phyloP scores from a whole-genome alignment of 306 rosid species.

The Ochetophila trinervis region DNA sequence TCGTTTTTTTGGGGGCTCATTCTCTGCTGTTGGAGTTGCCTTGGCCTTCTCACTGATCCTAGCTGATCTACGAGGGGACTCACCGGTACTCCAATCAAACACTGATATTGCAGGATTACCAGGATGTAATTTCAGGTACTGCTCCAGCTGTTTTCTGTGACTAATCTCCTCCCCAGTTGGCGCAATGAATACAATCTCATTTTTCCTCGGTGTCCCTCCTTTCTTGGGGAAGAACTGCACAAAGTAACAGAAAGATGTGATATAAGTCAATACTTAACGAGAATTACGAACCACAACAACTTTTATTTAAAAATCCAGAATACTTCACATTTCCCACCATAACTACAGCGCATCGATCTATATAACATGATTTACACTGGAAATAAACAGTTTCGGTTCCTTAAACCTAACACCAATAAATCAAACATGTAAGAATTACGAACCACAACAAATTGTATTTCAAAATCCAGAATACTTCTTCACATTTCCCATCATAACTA shows the following conservation, averaged over 20 bases:
- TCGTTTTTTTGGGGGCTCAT: constrained; percentile 64
- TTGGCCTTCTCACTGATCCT: constrained; percentile 85
- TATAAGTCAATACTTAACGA: constrained; percentile 6
- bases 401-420: not conserved
- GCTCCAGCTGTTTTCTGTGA: constrained; percentile 66
- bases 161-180: constrained; percentile 86
- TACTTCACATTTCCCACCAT: not conserved
- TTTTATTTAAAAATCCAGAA: not conserved
- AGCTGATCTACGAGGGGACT: constrained; percentile 83
- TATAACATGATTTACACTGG: not conserved
- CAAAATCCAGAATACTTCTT: not conserved
- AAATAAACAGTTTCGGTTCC: not conserved
- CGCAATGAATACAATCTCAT: constrained; percentile 65
- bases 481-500: not conserved
- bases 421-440: no score
- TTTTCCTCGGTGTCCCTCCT: constrained; percentile 71
- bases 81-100: constrained; percentile 92
- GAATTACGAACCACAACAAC: constrained; percentile 4
- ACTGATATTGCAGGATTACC: constrained; percentile 68
- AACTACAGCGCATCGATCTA: not conserved
- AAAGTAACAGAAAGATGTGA: constrained; percentile 5
- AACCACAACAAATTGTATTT: no score
- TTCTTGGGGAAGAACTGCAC: constrained; percentile 74
- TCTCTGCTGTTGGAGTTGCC: constrained; percentile 51
- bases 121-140: constrained; percentile 74